Base-by-base conservation (phyloP, 805 yeast genomes). In the Hanseniaspora taiwanica region DNA sequence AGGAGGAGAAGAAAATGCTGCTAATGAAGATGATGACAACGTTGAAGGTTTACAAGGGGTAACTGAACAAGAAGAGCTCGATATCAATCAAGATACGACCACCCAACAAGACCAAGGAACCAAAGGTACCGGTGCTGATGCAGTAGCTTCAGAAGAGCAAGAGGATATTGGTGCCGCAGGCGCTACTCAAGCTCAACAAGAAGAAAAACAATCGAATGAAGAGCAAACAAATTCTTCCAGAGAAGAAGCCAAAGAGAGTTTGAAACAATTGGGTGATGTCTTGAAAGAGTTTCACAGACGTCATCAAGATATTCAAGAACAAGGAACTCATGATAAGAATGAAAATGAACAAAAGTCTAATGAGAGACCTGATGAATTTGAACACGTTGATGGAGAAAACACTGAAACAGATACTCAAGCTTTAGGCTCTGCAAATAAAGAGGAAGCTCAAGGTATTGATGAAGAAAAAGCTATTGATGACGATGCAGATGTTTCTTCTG, bases 271-370 rank as follows among this genome's bases (percentile, higher is more conserved):
- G 12, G 97, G 98, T 39, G 96, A 87, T 59, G 74, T 94, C 1
- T 56, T 87, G 62, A 83, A 89, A 50, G 95, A 87, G 54, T 89
- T 81, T 62, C 93, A 89, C 55, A 81, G 84, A 55, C 80, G 95
- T 50, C 77, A 81, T 46, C 85, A 83, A 56, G 96, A 86, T 50
- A 89, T 91, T 45, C 74, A 71, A 39, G 75, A 74, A 32, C 35
- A 38, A 18, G 37, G 19, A 10, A 27, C 33, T 13, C 34, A 36
- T 19, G 64, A 64, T 21, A 64, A 70, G 35, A 63, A 59, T 19
- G 58, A 53, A 4, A 44, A 55, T 20, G 76, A 77, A 10, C 69
- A 72, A 40, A 62, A 65, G 19, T 76, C 78, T 10, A 77, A 72
- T 44, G 79, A 76, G 45, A 70, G 76, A 38, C 87, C 93, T 0